Conservation (phyloP, 371 early-diverging fungal species). For the Rhizomucor pusillus region DNA sequence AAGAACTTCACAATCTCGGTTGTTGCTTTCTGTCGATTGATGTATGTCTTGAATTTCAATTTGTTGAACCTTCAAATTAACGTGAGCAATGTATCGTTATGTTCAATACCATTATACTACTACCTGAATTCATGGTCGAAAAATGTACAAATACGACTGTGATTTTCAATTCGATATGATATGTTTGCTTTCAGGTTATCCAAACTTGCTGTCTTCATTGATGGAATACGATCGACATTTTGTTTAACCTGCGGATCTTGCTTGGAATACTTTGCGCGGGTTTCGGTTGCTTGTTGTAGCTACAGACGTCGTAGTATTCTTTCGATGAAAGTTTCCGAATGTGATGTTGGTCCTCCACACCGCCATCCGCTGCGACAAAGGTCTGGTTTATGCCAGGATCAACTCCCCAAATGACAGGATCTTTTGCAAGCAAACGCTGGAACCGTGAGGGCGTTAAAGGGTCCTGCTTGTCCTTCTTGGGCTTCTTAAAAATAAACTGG, state of each 20-base stretch:
- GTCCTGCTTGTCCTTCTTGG: too few relatives aligned
- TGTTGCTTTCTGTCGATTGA: slow-evolving; percentile 3
- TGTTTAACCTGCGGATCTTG: not conserved
- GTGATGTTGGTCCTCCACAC: too few relatives aligned
- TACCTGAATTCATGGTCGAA: not conserved
- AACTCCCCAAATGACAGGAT: too few relatives aligned
- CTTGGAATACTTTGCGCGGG: not conserved
- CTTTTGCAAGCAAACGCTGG: too few relatives aligned
- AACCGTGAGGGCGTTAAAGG: too few relatives aligned
- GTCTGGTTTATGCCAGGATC: too few relatives aligned
- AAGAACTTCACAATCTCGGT: not conserved
- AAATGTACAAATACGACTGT: not conserved
- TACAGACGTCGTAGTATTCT: not conserved
- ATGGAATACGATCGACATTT: too few relatives aligned
- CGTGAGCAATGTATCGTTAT: not conserved
- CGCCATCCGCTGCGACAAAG: too few relatives aligned
- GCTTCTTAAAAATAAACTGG: too few relatives aligned
- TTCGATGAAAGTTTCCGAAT: too few relatives aligned
- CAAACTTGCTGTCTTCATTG: not conserved
- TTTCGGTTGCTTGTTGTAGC: not conserved
- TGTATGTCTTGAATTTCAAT: not conserved
- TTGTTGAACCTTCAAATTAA: not conserved
- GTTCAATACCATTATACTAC: not conserved
- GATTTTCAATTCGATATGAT: not conserved
- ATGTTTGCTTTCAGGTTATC: not conserved